Conservation (phyloP, 2,329 filamentous ascomycete species). For the Aureobasidium sp. region DNA sequence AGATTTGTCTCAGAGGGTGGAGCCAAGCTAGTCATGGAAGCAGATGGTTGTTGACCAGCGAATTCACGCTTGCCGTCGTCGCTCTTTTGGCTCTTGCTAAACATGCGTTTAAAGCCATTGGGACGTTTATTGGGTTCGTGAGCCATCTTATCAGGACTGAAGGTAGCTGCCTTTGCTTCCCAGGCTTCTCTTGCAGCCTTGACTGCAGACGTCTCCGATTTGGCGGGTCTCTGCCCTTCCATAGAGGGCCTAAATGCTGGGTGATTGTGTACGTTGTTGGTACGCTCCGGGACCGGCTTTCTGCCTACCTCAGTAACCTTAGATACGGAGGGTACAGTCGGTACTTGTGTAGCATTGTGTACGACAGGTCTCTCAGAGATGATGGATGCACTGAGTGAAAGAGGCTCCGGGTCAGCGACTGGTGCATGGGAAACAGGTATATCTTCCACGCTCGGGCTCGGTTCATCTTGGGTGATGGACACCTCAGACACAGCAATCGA, state of each 20-base stretch:
- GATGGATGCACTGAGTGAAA: slow-evolving; percentile 4
- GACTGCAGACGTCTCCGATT: slow-evolving; percentile 18
- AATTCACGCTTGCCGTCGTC: slow-evolving; percentile 4
- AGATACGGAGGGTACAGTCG: slow-evolving; percentile 9
- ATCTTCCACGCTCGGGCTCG: background rate
- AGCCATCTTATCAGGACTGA: slow-evolving; percentile 26
- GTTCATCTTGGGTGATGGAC: background rate
- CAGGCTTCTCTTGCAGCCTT: slow-evolving; percentile 24
- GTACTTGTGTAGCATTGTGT: background rate
- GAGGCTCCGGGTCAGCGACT: background rate
- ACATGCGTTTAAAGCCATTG: slow-evolving; percentile 54
- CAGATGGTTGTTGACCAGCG: background rate
- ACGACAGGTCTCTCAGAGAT: background rate
- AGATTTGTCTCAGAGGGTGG: slow-evolving; percentile 23
- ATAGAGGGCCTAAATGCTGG: slow-evolving; percentile 29
- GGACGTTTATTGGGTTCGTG: slow-evolving; percentile 34
- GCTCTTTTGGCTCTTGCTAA: slow-evolving; percentile 49
- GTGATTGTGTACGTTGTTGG: slow-evolving; percentile 27
- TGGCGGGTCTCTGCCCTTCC: slow-evolving; percentile 13
- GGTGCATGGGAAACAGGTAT: background rate
- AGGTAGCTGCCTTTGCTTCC: slow-evolving; percentile 17
- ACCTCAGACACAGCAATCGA: background rate
- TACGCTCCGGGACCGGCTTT: slow-evolving; percentile 22
- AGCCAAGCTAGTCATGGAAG: slow-evolving; percentile 10
- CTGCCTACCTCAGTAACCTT: slow-evolving; percentile 19